These are phyloP conservation scores for Zea luxurians DNA, from an alignment of 176 grass and related monocot species.

Conservation along the genomic window DNA sequence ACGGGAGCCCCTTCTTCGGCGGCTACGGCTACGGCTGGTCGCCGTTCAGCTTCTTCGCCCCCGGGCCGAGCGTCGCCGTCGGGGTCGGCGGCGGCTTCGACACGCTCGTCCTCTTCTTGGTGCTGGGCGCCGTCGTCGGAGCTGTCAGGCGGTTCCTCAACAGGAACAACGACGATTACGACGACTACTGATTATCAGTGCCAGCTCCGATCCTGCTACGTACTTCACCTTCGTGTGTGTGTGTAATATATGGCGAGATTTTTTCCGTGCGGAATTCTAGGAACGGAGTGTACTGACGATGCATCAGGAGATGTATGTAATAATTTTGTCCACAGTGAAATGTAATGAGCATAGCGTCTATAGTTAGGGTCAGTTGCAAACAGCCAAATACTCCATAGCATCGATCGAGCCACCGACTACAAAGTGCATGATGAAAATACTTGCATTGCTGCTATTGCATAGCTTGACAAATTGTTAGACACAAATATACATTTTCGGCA, in stretches of 20 bases:
- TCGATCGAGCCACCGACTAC: neutral
- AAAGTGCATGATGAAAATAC: neutral
- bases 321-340: neutral
- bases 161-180: slow-evolving; percentile 67
- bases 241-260: slow-evolving; percentile 14
- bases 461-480: no score
- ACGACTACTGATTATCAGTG: slow-evolving; percentile 47
- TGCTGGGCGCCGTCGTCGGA: slow-evolving; percentile 49
- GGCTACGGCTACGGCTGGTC: slow-evolving; percentile 76
- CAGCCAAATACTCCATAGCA: neutral
- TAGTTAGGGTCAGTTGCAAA: neutral
- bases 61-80: slow-evolving; percentile 70
- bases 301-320: neutral
- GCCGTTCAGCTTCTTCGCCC: slow-evolving; percentile 83
- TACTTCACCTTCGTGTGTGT: neutral
- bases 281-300: neutral
- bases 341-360: neutral
- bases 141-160: slow-evolving; percentile 66
- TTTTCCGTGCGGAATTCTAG: neutral
- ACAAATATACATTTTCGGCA: no score
- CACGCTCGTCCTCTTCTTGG: slow-evolving; percentile 59
- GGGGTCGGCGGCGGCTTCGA: slow-evolving; percentile 86
- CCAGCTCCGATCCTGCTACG: neutral
- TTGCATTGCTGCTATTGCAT: no score
- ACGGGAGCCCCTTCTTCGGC: slow-evolving; percentile 38